Conservation (phyloP, 2,329 filamentous ascomycete species). For the Alternaria ethzedia region DNA sequence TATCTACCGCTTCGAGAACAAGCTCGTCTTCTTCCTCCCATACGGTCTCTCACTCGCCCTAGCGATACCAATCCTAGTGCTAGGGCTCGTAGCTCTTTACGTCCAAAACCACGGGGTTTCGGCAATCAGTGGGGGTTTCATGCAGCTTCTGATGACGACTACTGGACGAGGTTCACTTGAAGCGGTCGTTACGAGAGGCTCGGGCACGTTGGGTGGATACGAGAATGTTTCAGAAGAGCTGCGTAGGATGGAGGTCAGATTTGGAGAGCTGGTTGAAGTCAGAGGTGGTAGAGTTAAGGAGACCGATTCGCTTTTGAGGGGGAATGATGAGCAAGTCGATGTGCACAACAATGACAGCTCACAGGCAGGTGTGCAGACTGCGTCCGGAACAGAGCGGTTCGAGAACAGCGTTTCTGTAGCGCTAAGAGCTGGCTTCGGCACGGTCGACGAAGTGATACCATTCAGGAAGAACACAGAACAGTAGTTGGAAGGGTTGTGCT, state of each 20-base stretch:
- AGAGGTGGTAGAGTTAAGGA: background rate
- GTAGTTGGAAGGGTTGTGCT: background rate
- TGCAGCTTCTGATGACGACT: background rate
- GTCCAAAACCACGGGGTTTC: background rate
- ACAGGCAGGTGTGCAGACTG: background rate
- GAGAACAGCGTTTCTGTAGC: background rate
- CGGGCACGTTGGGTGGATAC: background rate
- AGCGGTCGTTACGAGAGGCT: background rate
- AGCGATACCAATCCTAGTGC: accelerated
- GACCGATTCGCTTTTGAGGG: background rate
- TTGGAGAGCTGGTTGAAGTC: background rate
- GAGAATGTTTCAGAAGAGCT: background rate
- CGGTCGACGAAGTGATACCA: background rate
- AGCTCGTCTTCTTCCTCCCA: background rate
- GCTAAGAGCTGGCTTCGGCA: background rate
- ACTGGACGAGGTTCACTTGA: background rate
- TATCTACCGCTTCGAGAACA: background rate
- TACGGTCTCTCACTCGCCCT: background rate
- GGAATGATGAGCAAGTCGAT: background rate
- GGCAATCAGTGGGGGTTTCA: background rate
- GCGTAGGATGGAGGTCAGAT: background rate
- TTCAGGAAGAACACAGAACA: background rate
- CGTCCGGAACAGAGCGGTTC: background rate
- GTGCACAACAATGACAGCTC: background rate
- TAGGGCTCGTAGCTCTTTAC: background rate